Evolutionary conservation across 163 green algal species (phyloP).

Genomic region (Chlamydomonas reinhardtii): DNA sequence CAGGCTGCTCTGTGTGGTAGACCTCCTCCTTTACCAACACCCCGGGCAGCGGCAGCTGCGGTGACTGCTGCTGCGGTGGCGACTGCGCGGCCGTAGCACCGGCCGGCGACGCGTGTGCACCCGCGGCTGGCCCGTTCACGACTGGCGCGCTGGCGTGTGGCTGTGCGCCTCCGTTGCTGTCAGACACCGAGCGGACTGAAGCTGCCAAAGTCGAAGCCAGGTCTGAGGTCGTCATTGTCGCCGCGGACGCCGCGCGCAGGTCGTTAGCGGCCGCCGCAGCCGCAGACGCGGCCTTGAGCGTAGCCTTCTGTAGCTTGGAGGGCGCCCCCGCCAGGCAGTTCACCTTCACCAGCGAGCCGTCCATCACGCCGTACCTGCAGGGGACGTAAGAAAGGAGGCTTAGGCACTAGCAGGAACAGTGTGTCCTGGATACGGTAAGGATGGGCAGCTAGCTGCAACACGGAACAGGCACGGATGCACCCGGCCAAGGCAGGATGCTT

Average conservation of each 20-base stretch:
- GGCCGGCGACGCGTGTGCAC: no score
- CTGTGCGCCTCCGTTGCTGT: no score
- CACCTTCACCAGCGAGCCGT: slow-evolving; percentile 67
- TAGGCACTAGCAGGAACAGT: no score
- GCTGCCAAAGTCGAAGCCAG: no score
- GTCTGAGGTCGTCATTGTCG: background rate
- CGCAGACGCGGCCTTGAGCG: background rate
- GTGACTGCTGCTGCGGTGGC: background rate
- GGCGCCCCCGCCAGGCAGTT: slow-evolving; percentile 48
- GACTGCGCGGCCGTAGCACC: no score
- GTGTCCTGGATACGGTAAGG: no score
- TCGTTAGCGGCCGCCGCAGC: slow-evolving; percentile 10
- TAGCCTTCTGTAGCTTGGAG: slow-evolving; percentile 29
- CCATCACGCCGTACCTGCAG: slow-evolving; percentile 57
- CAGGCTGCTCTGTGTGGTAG: background rate
- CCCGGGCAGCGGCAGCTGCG: background rate
- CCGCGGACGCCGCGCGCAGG: slow-evolving; percentile 6
- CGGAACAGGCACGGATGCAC: no score
- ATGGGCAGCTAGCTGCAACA: no score
- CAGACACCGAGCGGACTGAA: no score
- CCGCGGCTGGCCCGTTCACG: no score
- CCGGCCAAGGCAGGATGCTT: no score
- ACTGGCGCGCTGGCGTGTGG: no score
- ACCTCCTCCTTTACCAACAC: slow-evolving; percentile 24
- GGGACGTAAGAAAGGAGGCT: background rate